Conservation (phyloP, 768 basidiomycete genomes). For the Xerocomellus chrysenteron region DNA sequence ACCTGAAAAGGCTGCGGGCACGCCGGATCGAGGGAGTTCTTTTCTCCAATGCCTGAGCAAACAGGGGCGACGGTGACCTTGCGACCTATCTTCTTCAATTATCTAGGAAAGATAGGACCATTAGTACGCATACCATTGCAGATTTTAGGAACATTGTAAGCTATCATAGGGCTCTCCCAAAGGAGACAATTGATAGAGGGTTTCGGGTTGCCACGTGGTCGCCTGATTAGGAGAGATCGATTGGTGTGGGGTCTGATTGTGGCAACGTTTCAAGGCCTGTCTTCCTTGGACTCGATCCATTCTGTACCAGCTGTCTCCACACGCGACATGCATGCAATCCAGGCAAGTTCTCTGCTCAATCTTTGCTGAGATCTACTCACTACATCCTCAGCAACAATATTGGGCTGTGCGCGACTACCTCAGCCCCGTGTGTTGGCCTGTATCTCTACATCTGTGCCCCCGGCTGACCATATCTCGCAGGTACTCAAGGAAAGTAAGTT, state of each 20-base stretch:
- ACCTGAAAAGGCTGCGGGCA: background rate
- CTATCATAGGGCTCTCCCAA: too few relatives aligned
- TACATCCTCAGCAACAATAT: slow-evolving; percentile 69
- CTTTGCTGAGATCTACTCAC: background rate
- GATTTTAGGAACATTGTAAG: background rate
- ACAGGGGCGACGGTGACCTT: too few relatives aligned
- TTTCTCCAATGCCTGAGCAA: background rate
- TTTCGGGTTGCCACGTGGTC: slow-evolving; percentile 18
- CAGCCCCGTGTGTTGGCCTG: slow-evolving; percentile 62
- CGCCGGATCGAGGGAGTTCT: background rate
- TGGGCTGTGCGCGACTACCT: slow-evolving; percentile 95
- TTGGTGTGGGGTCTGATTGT: slow-evolving; percentile 33
- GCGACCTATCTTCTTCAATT: too few relatives aligned
- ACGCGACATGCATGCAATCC: slow-evolving; percentile 47
- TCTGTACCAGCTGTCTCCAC: slow-evolving; percentile 2
- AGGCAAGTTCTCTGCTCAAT: slow-evolving; percentile 28
- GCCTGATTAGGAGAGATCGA: slow-evolving; percentile 36
- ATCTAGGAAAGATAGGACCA: too few relatives aligned
- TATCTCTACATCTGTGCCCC: slow-evolving; percentile 15
- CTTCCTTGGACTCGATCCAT: slow-evolving; percentile 20
- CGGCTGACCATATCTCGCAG: slow-evolving; percentile 44
- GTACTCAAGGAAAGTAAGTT: slow-evolving; percentile 98
- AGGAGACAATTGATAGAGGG: too few relatives aligned
- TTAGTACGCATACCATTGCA: too few relatives aligned
- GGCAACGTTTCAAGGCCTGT: slow-evolving; percentile 15